Base-by-base conservation (phyloP, 169 alveolate genomes). In the Plasmodium adleri region DNA sequence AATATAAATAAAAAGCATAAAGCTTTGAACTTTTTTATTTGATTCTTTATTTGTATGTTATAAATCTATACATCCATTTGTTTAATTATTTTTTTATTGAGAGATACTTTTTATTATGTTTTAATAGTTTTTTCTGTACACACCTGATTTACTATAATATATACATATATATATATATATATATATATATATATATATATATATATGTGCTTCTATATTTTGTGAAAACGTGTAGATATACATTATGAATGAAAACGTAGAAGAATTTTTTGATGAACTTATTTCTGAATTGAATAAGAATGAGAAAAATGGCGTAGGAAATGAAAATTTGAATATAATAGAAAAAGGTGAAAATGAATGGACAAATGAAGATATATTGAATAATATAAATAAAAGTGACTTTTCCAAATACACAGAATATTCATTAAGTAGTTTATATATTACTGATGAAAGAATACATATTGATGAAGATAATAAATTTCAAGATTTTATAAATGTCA, bases 391-490 rank as follows among this genome's bases (percentile, higher is more conserved):
- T 15, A 32, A 67, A 52, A 83, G 54, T 3, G 58, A 68, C 28
- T 68, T 85, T 71, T 85, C 72, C 43, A 85, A 56, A 71, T 85
- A 85, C 50, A 72, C 87, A 1, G 92, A 85, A 70, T 85, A 85
- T 85, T 85, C 92, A 17, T 71, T 85, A 60, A 71, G 87, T 85
- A 72, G 92, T 28, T 63, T 85, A 26, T 85, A 85, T 39, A 85
- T 85, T 43, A 70, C 76, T 45, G 87, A 70, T 6, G 54, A 85
- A 22, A 59, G 15, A 39, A 71, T 85, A 9, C 52, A 59, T 2
- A 28, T 85, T n/a, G 86, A 85, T n/a, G 71, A 85, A 49, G 92
- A 85, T 71, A 20, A 45, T 24, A 43, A 54, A 43, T 85, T 26
- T 85, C 58, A 85, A 68, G 72, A 45, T 62, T 85, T 85, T 22